phyloP scores from a whole-genome alignment of 257 asterid genomes.

The Plantago major region DNA sequence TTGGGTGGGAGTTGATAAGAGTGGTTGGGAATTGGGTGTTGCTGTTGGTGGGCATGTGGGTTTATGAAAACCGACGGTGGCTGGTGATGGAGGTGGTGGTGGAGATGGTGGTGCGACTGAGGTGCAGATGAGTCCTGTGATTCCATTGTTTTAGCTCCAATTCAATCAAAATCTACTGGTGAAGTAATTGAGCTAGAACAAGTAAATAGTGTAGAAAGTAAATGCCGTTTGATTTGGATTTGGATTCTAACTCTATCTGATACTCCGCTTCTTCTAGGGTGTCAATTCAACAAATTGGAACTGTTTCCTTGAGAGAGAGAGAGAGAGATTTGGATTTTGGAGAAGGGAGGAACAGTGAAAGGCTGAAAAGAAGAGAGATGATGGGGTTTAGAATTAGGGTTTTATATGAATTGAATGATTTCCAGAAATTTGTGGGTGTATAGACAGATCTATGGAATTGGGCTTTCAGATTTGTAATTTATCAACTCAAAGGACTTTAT shows the following conservation, averaged over 20 bases:
- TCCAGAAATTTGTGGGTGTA: too few relatives aligned
- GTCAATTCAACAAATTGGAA: too few relatives aligned
- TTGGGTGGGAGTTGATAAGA: conserved; percentile 30
- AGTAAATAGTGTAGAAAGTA: neutral
- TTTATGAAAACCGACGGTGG: conserved; percentile 28
- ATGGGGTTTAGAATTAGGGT: conserved; percentile 24
- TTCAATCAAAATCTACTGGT: neutral
- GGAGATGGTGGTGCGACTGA: conserved; percentile 25
- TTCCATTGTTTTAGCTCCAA: conserved; percentile 29
- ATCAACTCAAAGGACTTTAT: too few relatives aligned
- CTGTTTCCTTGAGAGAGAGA: too few relatives aligned
- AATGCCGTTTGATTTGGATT: conserved; percentile 16
- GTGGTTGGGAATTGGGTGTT: conserved; percentile 28
- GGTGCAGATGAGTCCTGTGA: conserved; percentile 42
- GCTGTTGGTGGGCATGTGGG: conserved; percentile 33
- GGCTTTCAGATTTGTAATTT: neutral
- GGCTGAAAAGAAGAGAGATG: conserved; percentile 1
- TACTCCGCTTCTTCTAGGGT: too few relatives aligned
- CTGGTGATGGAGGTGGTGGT: conserved; percentile 34
- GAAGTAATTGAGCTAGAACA: too few relatives aligned
- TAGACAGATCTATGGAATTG: neutral
- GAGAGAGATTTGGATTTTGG: conserved; percentile 7
- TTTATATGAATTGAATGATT: too few relatives aligned
- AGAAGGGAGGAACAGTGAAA: conserved; percentile 16
- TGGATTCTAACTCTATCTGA: conserved; percentile 10